phyloP scores from a whole-genome alignment of 2,329 filamentous ascomycete species.

The Exophiala xenobiotica region DNA sequence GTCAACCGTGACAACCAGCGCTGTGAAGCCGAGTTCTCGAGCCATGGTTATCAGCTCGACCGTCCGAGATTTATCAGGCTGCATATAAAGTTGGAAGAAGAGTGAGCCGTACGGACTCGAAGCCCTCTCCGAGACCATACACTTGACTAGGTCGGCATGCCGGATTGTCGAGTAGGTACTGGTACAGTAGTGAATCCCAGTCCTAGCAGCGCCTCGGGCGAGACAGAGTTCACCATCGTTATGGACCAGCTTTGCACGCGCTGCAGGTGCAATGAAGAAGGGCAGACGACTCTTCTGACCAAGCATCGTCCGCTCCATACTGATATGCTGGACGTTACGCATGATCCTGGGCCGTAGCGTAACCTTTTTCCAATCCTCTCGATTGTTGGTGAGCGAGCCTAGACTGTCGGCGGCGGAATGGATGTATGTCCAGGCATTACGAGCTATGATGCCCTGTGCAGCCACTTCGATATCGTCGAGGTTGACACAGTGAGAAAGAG shows the following conservation, averaged over 20 bases:
- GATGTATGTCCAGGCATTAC: constrained; percentile 21
- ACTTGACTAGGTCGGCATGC: constrained; percentile 34
- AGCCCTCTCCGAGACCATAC: constrained; percentile 7
- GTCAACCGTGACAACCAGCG: constrained; percentile 32
- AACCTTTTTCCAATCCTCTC: constrained; percentile 25
- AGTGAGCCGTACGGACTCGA: constrained; percentile 37
- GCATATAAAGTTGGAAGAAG: constrained; percentile 53
- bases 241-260: constrained; percentile 38
- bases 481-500: constrained; percentile 5
- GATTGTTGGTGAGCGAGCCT: constrained; percentile 25
- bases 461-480: constrained; percentile 10
- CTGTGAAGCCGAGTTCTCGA: constrained; percentile 21
- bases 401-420: constrained; percentile 24
- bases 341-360: constrained; percentile 47
- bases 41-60: constrained; percentile 44
- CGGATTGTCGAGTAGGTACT: constrained; percentile 37
- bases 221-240: constrained; percentile 39
- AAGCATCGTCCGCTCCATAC: constrained; percentile 32
- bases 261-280: constrained; percentile 42
- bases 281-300: constrained; percentile 37
- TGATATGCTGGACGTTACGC: constrained; percentile 36
- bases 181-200: constrained; percentile 38
- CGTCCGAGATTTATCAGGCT: constrained; percentile 50
- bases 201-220: constrained; percentile 36
- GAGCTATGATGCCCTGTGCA: constrained; percentile 2